Base-by-base conservation (phyloP, 2,329 filamentous ascomycete genomes). In the Fusarium chlamydosporum region DNA sequence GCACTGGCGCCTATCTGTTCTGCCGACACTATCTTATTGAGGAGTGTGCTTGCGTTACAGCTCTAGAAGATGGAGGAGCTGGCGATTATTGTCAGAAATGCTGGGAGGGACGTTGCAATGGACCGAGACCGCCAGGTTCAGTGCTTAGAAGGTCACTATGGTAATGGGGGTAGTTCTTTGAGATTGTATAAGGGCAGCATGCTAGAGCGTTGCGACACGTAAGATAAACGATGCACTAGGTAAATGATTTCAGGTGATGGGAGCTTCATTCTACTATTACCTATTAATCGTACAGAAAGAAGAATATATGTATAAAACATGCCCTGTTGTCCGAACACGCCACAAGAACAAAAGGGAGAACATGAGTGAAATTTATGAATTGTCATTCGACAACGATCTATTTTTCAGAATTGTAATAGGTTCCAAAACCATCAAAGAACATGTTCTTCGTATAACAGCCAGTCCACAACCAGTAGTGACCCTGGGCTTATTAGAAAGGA, bases 61-160 rank as follows among this genome's bases (percentile, higher is more conserved):
- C 56, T 6, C 50, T 74, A 6, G 53, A 56, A 12, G 55, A 55
- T 4, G 27, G 42, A 5, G 62, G 51, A 18, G 33, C 43, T 10
- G 72, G 71, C 10, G 70, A 74, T 35, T 73, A 74, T n/a, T 74
- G 72, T 20, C 61, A 68, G 40, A 56, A 37, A 15, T 74, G 72
- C 38, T 74, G 71, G 72, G 58, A 60, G n/a, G 72, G 70, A n/a
- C 55, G 41, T 10, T 73, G 72, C 10, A 27, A 27, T 10, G 72
- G 70, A 10, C 61, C 58, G 5, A 48, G 43, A 31, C 70, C 70
- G 16, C 56, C 58, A 31, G 61, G 59, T 4, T 71, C 71, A 37
- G 37, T 54, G n/a, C 26, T 26, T 6, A 51, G 53, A 51, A 67
- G 47, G 35, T 42, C 42, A 46, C 18, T 70, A 51, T 70, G 67